A percentile compares a stretch with the other conserved stretches of the same genome.
Conservation (phyloP, 495 filamentous ascomycete species). For the Aspergillus haitiensis region DNA sequence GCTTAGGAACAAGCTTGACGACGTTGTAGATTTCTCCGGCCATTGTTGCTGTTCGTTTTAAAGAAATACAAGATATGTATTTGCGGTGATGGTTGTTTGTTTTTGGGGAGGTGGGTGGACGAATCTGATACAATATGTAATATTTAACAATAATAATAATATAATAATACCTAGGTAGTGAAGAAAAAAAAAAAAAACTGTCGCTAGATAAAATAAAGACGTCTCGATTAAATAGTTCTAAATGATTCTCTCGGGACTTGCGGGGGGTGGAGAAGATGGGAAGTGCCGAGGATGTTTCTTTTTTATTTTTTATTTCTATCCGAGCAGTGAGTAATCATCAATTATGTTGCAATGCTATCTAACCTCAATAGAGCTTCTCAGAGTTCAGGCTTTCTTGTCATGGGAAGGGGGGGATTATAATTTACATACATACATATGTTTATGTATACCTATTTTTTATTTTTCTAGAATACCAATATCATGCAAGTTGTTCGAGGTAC, state of each 20-base stretch:
- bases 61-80: too few species aligned
- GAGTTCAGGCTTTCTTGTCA: too few species aligned
- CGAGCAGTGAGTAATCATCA: not conserved
- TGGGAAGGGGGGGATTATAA: too few species aligned
- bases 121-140: not conserved
- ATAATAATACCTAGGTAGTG: too few species aligned
- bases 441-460: too few species aligned
- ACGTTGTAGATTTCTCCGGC: constrained; percentile 19
- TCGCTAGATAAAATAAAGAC: not conserved
- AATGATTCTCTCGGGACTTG: constrained; percentile 11
- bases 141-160: not conserved
- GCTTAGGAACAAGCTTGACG: constrained; percentile 23
- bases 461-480: too few species aligned
- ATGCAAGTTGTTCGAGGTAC: too few species aligned
- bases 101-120: not conserved
- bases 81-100: too few species aligned
- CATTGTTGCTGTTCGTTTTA: not conserved
- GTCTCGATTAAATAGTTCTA: not conserved
- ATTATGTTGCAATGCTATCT: too few species aligned
- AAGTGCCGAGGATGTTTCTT: constrained; percentile 17
- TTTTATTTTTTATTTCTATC: not conserved
- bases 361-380: too few species aligned
- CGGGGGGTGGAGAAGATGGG: constrained; percentile 9
- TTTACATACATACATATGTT: too few species aligned
- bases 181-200: not conserved